phyloP scores from a whole-genome alignment of 1,284 basidiomycete species.

The Ceratobasidium sp. region DNA sequence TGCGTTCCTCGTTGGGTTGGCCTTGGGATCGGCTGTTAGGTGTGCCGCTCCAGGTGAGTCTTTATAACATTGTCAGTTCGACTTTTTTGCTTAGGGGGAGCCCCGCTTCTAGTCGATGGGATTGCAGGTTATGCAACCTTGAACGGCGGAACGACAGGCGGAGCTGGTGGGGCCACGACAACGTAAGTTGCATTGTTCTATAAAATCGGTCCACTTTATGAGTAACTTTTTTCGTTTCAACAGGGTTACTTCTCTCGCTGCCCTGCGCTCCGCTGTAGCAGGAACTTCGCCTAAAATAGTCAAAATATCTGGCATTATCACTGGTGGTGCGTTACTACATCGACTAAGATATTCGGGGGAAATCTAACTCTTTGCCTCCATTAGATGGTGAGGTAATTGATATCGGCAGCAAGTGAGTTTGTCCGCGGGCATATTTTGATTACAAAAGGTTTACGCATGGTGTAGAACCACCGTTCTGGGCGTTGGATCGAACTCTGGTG shows the following conservation, averaged over 20 bases:
- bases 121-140: constrained; percentile 40
- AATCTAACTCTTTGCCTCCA: not conserved
- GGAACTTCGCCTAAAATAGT: constrained; percentile 48
- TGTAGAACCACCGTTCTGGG: constrained; percentile 23
- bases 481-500: constrained; percentile 36
- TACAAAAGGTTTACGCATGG: not conserved
- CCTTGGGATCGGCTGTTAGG: constrained; percentile 25
- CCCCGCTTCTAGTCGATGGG: constrained; percentile 19
- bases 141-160: constrained; percentile 47
- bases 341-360: not conserved
- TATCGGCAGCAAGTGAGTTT: constrained; percentile 44
- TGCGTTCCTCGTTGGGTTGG: constrained; percentile 26
- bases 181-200: constrained; percentile 20
- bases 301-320: constrained; percentile 46
- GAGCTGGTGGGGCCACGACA: constrained; percentile 36
- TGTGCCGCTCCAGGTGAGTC: constrained; percentile 30
- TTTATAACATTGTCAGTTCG: not conserved
- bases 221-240: not conserved
- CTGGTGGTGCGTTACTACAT: constrained; percentile 19
- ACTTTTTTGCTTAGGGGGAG: not conserved
- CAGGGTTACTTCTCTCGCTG: constrained; percentile 48
- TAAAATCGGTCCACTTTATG: not conserved
- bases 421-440: not conserved
- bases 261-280: constrained; percentile 46
- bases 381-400: constrained; percentile 45